These are phyloP conservation scores for Penicillium frequentans DNA, from an alignment of 2,329 filamentous ascomycete genomes.

Conservation along the genomic window DNA sequence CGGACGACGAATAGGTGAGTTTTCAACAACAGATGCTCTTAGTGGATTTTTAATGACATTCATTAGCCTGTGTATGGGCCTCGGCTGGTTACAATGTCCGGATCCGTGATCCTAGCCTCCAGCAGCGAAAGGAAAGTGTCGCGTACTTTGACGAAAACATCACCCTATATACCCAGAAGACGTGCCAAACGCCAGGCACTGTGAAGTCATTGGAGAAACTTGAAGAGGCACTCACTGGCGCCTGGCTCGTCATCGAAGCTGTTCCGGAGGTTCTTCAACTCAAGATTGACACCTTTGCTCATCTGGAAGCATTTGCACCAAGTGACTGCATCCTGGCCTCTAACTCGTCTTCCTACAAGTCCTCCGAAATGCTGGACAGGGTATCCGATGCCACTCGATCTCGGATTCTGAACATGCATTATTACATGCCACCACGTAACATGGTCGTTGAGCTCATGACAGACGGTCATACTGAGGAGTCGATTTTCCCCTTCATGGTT, in stretches of 20 bases:
- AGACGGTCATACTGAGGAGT: slow-evolving; percentile 40
- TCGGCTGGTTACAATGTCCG: too few relatives aligned
- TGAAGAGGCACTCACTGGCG: slow-evolving; percentile 6
- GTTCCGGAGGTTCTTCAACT: slow-evolving; percentile 52
- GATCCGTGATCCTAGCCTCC: too few relatives aligned
- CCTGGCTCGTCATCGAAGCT: slow-evolving; percentile 56
- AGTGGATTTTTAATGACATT: too few relatives aligned
- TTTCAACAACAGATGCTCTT: too few relatives aligned
- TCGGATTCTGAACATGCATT: slow-evolving; percentile 52
- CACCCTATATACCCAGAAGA: too few relatives aligned
- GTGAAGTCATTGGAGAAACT: too few relatives aligned
- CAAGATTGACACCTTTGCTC: slow-evolving; percentile 50
- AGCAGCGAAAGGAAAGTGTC: too few relatives aligned
- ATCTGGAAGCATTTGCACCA: slow-evolving; percentile 44
- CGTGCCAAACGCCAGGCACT: too few relatives aligned
- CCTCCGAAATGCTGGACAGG: slow-evolving; percentile 47
- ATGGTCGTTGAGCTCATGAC: slow-evolving; percentile 57
- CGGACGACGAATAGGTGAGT: too few relatives aligned
- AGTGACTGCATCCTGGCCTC: slow-evolving; percentile 51
- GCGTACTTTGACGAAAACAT: too few relatives aligned
- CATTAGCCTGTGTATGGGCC: too few relatives aligned
- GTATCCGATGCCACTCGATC: slow-evolving; percentile 23
- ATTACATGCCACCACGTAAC: slow-evolving; percentile 47
- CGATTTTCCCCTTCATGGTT: slow-evolving; percentile 49
- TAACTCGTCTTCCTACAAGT: slow-evolving; percentile 55